Conservation (phyloP, 2,329 filamentous ascomycete species). For the Neopestalotiopsis sp. region DNA sequence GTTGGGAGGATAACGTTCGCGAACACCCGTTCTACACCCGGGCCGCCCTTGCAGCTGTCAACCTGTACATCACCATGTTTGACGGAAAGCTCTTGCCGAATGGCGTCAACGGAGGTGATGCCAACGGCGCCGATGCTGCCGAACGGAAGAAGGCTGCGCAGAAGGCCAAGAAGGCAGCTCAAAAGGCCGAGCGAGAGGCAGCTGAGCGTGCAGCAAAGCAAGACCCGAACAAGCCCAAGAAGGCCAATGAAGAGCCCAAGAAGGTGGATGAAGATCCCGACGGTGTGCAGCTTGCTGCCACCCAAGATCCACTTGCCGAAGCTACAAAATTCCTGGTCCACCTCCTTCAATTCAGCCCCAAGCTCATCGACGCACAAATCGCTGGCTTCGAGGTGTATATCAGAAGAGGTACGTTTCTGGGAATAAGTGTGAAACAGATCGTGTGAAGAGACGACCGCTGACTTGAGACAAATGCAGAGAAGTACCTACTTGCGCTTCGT, state of each 20-base stretch:
- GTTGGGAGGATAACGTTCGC: slow-evolving; percentile 90
- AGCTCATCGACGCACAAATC: slow-evolving; percentile 80
- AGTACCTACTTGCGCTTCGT: slow-evolving; percentile 85
- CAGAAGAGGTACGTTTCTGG: slow-evolving; percentile 69
- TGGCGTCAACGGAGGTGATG: slow-evolving; percentile 60
- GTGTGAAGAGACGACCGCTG: slow-evolving; percentile 31
- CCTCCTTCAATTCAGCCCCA: slow-evolving; percentile 80
- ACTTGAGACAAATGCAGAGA: slow-evolving; percentile 57
- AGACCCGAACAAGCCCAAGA: slow-evolving; percentile 79
- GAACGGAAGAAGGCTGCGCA: slow-evolving; percentile 88
- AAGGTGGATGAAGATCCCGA: slow-evolving; percentile 91
- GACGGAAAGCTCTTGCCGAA: slow-evolving; percentile 74
- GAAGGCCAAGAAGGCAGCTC: slow-evolving; percentile 84
- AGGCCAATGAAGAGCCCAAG: slow-evolving; percentile 69
- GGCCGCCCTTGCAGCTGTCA: slow-evolving; percentile 80
- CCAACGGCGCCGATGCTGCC: slow-evolving; percentile 58
- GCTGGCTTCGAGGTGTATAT: slow-evolving; percentile 91
- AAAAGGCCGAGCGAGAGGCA: slow-evolving; percentile 76
- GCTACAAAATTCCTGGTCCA: slow-evolving; percentile 86
- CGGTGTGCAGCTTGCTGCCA: slow-evolving; percentile 79
- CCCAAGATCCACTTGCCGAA: slow-evolving; percentile 81
- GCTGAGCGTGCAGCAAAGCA: slow-evolving; percentile 79
- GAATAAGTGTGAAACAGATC: slow-evolving; percentile 1
- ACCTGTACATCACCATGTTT: slow-evolving; percentile 78
- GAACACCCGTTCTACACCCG: slow-evolving; percentile 93